Conservation (phyloP, 2,329 filamentous ascomycete genomes). For the Fusarium setosum region DNA sequence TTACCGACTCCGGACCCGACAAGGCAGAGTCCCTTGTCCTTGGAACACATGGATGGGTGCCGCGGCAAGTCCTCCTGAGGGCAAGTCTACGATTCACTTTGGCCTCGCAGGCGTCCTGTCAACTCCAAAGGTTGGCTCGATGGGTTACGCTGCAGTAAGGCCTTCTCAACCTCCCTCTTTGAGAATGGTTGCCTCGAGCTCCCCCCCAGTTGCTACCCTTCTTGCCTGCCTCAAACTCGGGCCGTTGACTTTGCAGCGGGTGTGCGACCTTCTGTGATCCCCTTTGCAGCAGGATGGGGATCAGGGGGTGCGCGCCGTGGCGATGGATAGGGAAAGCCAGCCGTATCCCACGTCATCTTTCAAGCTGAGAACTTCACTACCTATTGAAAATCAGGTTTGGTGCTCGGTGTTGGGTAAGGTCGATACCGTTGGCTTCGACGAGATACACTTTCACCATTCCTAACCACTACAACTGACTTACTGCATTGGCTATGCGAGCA, state of each 20-base stretch:
- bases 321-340: constrained; percentile 14
- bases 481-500: not conserved
- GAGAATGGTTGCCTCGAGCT: constrained; percentile 25
- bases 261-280: constrained; percentile 31
- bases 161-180: constrained; percentile 21
- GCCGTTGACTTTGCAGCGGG: constrained; percentile 30
- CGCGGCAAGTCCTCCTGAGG: constrained; percentile 19
- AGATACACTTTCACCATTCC: not conserved
- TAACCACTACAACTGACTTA: not conserved
- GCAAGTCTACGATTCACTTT: constrained; percentile 17
- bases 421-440: not conserved
- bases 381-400: constrained; percentile 1
- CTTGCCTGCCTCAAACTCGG: constrained; percentile 29
- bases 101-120: constrained; percentile 7
- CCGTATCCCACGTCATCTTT: constrained; percentile 24
- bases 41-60: constrained; percentile 15
- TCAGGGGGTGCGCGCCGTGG: constrained; percentile 22
- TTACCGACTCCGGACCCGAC: constrained; percentile 33
- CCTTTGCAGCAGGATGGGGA: constrained; percentile 31
- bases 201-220: constrained; percentile 15
- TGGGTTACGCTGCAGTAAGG: constrained; percentile 26
- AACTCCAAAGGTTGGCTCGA: constrained; percentile 15
- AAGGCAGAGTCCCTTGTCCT: constrained; percentile 24
- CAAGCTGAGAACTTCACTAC: constrained; percentile 5
- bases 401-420: not conserved